phyloP scores from a whole-genome alignment of 805 yeast species.

The Crinitomyces ghanaensis region DNA sequence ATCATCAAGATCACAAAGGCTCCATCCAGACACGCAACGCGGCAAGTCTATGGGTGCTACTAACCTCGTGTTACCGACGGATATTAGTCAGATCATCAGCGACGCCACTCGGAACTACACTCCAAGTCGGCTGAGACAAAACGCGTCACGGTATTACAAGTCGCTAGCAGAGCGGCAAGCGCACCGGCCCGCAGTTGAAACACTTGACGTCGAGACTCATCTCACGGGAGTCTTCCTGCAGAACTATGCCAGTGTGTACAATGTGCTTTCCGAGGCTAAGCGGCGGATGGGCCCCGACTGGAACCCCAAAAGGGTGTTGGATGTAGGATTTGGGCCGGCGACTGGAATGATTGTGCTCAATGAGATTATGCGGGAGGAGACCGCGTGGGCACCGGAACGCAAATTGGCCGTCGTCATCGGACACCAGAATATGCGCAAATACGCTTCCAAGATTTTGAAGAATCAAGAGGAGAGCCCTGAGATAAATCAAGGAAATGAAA shows the following conservation, averaged over 20 bases:
- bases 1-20: conserved; percentile 24
- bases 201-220: conserved; percentile 52
- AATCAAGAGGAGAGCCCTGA: conserved; percentile 48
- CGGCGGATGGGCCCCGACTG: conserved; percentile 45
- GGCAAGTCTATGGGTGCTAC: conserved; percentile 42
- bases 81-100: conserved; percentile 46
- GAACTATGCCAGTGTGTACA: conserved; percentile 60
- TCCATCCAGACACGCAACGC: conserved; percentile 43
- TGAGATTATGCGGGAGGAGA: conserved; percentile 54
- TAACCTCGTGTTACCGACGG: conserved; percentile 45
- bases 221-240: conserved; percentile 73
- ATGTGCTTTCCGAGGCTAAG: conserved; percentile 55
- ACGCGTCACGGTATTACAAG: conserved; percentile 47
- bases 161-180: conserved; percentile 41
- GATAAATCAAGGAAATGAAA: background rate
- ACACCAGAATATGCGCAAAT: conserved; percentile 56
- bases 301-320: conserved; percentile 57
- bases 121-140: conserved; percentile 53
- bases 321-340: conserved; percentile 84
- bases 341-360: conserved; percentile 83
- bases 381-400: conserved; percentile 39
- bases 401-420: conserved; percentile 71
- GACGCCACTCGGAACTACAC: conserved; percentile 49
- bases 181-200: conserved; percentile 34
- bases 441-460: conserved; percentile 68